These are phyloP conservation scores for Ophiostoma himal-ulmi DNA, from an alignment of 2,329 filamentous ascomycete species.

Conservation along the genomic window DNA sequence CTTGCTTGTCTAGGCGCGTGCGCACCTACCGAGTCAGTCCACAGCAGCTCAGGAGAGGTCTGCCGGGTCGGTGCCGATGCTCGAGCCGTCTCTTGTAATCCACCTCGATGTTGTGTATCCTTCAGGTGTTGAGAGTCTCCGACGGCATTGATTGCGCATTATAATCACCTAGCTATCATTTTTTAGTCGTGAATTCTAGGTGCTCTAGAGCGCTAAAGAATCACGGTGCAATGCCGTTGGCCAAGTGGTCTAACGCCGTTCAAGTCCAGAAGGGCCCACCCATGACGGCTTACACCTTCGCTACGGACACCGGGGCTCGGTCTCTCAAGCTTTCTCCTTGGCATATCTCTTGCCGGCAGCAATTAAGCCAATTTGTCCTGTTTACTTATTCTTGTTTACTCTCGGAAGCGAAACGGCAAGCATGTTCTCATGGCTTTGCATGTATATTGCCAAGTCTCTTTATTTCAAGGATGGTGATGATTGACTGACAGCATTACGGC, in stretches of 20 bases:
- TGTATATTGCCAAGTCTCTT: background rate
- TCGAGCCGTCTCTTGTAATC: background rate
- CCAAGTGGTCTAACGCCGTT: background rate
- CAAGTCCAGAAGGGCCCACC: slow-evolving; percentile 1
- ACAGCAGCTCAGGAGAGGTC: background rate
- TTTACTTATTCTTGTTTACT: background rate
- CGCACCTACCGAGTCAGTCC: no score
- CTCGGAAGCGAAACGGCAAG: background rate
- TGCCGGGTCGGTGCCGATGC: background rate
- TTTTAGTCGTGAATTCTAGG: background rate
- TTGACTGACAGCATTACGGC: background rate
- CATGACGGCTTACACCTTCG: background rate
- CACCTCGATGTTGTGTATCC: background rate
- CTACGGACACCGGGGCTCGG: background rate
- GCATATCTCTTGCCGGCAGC: background rate
- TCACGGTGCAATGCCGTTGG: slow-evolving; percentile 6
- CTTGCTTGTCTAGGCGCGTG: background rate
- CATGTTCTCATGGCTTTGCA: background rate
- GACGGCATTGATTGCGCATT: background rate
- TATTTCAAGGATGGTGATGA: background rate
- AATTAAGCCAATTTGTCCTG: no score
- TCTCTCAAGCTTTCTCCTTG: background rate
- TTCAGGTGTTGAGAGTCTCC: background rate
- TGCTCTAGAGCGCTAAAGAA: background rate
- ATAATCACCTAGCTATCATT: background rate